phyloP scores from a whole-genome alignment of 768 basidiomycete species.

The Amanita fuliginea region DNA sequence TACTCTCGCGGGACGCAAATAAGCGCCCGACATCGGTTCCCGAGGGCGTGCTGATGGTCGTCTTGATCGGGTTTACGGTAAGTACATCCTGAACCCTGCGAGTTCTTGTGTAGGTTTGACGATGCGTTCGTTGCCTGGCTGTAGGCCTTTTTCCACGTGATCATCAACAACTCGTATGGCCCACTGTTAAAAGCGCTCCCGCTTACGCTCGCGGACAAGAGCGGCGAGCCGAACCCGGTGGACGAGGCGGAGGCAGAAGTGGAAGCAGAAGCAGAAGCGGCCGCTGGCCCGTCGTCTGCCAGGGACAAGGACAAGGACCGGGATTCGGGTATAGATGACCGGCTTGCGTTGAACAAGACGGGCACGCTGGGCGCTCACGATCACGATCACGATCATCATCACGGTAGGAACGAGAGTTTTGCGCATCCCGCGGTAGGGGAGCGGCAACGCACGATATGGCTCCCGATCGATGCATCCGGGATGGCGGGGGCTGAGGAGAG shows the following conservation, averaged over 20 bases:
- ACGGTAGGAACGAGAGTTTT: slow-evolving; percentile 44
- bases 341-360: slow-evolving; percentile 24
- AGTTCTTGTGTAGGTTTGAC: too few species aligned
- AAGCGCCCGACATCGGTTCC: slow-evolving; percentile 46
- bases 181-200: slow-evolving; percentile 73
- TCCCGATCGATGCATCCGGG: slow-evolving; percentile 66
- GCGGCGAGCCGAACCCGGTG: slow-evolving; percentile 10
- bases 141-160: slow-evolving; percentile 54
- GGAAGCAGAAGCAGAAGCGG: too few species aligned
- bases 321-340: too few species aligned
- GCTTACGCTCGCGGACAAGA: slow-evolving; percentile 64
- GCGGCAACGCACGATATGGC: slow-evolving; percentile 75
- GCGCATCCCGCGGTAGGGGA: slow-evolving; percentile 74
- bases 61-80: slow-evolving; percentile 78
- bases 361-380: slow-evolving; percentile 5
- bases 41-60: slow-evolving; percentile 76
- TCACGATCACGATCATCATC: neutral
- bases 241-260: slow-evolving; percentile 21
- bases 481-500: slow-evolving; percentile 52
- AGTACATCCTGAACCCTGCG: slow-evolving; percentile 16
- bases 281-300: too few species aligned
- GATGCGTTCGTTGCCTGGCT: too few species aligned
- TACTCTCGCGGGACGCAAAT: slow-evolving; percentile 59
- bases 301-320: too few species aligned
- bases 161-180: slow-evolving; percentile 70